Conservation (phyloP, 1,284 basidiomycete genomes). For the Ganoderma boninense region DNA sequence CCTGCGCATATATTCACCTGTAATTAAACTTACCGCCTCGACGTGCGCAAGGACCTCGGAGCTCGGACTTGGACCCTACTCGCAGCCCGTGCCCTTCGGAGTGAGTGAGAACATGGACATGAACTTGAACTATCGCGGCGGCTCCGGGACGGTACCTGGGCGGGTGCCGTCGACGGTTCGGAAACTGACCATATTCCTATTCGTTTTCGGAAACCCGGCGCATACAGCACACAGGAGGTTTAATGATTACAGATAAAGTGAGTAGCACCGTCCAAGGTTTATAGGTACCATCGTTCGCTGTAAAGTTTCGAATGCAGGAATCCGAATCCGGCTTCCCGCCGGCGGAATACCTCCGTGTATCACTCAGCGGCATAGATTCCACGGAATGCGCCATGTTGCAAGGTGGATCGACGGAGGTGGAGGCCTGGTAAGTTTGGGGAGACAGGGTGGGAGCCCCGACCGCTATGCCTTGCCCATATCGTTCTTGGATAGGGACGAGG, state of each 20-base stretch:
- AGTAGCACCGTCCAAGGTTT: background rate
- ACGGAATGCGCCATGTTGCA: too few species aligned
- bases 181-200: background rate
- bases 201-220: background rate
- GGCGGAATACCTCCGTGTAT: too few species aligned
- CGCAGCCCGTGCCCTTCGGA: background rate
- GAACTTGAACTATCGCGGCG: background rate
- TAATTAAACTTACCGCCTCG: background rate
- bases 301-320: background rate
- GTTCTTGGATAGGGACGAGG: too few species aligned
- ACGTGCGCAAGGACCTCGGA: background rate
- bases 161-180: background rate
- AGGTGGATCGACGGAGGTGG: too few species aligned
- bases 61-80: background rate
- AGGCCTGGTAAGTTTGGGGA: too few species aligned
- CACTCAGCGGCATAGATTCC: too few species aligned
- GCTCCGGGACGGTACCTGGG: background rate
- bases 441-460: too few species aligned
- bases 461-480: too few species aligned
- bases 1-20: background rate
- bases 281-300: background rate
- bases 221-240: background rate
- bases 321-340: background rate
- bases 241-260: background rate
- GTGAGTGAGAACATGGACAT: too few species aligned